Evolutionary conservation across 1,284 basidiomycete species (phyloP).

Genomic region (Cryptococcus hybrid): DNA sequence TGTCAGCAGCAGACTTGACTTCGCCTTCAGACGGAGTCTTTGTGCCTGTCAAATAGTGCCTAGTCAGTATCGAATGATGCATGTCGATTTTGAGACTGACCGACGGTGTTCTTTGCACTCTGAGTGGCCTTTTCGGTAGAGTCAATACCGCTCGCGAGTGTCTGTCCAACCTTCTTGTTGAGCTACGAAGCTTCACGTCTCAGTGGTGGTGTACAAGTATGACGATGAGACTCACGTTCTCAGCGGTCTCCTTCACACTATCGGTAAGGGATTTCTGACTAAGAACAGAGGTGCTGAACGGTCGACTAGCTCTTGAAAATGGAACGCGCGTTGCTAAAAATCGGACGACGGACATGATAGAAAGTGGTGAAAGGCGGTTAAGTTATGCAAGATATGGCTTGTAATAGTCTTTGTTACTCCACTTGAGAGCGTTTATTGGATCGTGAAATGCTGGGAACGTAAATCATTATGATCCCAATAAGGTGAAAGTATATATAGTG

Average conservation of each 20-base stretch:
- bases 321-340: constrained; percentile 13
- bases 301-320: constrained; percentile 11
- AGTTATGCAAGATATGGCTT: too few relatives aligned
- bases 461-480: too few relatives aligned
- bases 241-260: constrained; percentile 39
- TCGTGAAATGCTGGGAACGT: too few relatives aligned
- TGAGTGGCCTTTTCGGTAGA: constrained; percentile 20
- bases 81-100: constrained; percentile 11
- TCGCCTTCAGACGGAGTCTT: constrained; percentile 17
- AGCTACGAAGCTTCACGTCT: constrained; percentile 11
- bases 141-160: constrained; percentile 30
- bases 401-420: too few relatives aligned
- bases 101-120: constrained; percentile 21
- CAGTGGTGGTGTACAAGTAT: constrained; percentile 6
- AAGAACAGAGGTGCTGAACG: constrained; percentile 23
- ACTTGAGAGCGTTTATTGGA: too few relatives aligned
- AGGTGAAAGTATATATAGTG: too few relatives aligned
- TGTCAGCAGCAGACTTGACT: constrained; percentile 8
- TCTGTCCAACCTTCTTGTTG: constrained; percentile 40
- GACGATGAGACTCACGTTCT: constrained; percentile 22
- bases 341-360: constrained; percentile 20
- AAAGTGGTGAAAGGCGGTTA: too few relatives aligned
- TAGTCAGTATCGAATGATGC: neutral
- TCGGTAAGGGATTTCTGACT: constrained; percentile 25
- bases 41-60: constrained; percentile 3